A percentile compares a stretch with the other conserved stretches of the same genome.
Conservation (phyloP, 169 alveolate species). For the Cryptosporidium bovis region DNA sequence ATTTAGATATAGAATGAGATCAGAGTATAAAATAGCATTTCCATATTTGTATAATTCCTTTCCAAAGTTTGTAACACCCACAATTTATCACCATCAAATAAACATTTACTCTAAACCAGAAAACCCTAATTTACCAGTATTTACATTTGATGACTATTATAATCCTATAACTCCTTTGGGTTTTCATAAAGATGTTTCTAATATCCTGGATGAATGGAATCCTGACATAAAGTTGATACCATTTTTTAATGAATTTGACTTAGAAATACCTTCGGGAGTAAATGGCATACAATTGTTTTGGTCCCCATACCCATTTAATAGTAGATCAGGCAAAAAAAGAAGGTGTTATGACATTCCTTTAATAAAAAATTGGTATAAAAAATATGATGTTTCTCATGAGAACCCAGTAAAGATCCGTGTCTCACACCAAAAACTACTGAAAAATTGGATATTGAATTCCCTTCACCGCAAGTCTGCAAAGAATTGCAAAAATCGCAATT, state of each 20-base stretch:
- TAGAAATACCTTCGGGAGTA: conserved; percentile 83
- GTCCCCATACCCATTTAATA: conserved; percentile 99
- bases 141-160: conserved; percentile 26
- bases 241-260: conserved; percentile 82
- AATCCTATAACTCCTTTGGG: conserved; percentile 26
- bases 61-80: conserved; percentile 93
- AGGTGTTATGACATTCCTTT: conserved; percentile 97
- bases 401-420: conserved; percentile 99
- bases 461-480: conserved; percentile 95
- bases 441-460: conserved; percentile 97
- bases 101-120: conserved; percentile 91
- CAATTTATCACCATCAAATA: conserved; percentile 87
- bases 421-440: conserved; percentile 96
- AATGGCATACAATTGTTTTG: conserved; percentile 91
- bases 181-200: conserved; percentile 70
- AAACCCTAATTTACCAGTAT: conserved; percentile 87
- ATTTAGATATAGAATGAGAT: conserved; percentile 94
- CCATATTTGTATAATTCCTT: conserved; percentile 98
- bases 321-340: conserved; percentile 96
- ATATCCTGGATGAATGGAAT: conserved; percentile 76
- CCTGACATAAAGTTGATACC: conserved; percentile 81
- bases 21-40: conserved; percentile 99
- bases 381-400: conserved; percentile 93
- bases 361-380: conserved; percentile 98
- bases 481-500: conserved; percentile 91